Conservation (phyloP, 495 filamentous ascomycete species). For the Wilcoxina mikolae region DNA sequence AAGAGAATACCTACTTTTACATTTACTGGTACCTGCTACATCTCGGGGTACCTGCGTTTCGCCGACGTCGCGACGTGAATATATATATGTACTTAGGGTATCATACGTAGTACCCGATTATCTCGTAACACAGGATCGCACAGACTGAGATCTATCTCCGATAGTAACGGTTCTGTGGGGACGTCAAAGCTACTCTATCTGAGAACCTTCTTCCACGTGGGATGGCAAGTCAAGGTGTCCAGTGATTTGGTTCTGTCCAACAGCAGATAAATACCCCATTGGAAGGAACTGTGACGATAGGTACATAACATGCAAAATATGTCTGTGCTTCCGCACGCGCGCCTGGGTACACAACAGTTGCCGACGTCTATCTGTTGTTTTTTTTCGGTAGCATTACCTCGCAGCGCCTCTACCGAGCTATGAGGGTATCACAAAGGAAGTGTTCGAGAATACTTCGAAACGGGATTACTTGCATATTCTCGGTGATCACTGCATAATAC, state of each 20-base stretch:
- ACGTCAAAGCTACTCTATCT: neutral
- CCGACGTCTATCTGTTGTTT: neutral
- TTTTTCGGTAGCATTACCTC: neutral
- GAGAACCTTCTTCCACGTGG: neutral
- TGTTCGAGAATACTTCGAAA: slow-evolving; percentile 2
- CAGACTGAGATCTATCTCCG: neutral
- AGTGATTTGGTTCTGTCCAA: neutral
- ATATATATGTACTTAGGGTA: too few relatives aligned
- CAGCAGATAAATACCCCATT: neutral
- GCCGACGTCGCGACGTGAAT: too few relatives aligned
- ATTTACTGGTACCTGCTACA: too few relatives aligned
- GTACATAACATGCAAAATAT: neutral
- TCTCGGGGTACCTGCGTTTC: too few relatives aligned
- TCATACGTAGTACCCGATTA: neutral
- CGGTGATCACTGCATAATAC: slow-evolving; percentile 1
- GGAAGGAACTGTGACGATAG: neutral
- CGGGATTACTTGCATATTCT: slow-evolving; percentile 3
- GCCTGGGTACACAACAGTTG: slow-evolving; percentile 1
- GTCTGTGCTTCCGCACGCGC: slow-evolving; percentile 1
- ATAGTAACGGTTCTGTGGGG: neutral
- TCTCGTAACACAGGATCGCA: slow-evolving; percentile 5
- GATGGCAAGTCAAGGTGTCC: neutral
- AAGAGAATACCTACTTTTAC: too few relatives aligned
- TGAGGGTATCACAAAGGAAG: slow-evolving; percentile 1
- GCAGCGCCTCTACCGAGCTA: neutral